A percentile compares a stretch with the other conserved stretches of the same genome.
Conservation (phyloP, 2,329 filamentous ascomycete species). For the Daldinia sp. region DNA sequence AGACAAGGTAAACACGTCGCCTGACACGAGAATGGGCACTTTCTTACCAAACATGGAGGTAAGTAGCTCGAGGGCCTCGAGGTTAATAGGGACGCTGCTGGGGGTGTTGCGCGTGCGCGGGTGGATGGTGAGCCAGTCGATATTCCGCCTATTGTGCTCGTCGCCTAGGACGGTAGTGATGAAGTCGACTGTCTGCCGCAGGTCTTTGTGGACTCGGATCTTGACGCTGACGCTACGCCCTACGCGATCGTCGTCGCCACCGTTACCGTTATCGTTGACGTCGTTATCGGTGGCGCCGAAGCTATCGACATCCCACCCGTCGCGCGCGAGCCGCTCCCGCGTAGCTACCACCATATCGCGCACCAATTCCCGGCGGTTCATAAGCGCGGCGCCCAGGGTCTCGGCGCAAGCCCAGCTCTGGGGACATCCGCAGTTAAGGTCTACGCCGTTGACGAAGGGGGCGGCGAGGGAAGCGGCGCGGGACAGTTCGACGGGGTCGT, state of each 20-base stretch:
- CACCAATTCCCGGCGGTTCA: slow-evolving; percentile 74
- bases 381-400: slow-evolving; percentile 75
- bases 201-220: slow-evolving; percentile 75
- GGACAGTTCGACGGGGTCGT: slow-evolving; percentile 70
- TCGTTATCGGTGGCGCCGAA: background rate
- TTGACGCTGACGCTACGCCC: slow-evolving; percentile 76
- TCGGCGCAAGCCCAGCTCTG: slow-evolving; percentile 79
- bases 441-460: slow-evolving; percentile 72
- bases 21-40: slow-evolving; percentile 76
- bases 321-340: slow-evolving; percentile 61
- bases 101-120: slow-evolving; percentile 72
- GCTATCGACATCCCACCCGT: slow-evolving; percentile 65
- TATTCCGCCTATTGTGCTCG: slow-evolving; percentile 59
- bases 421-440: slow-evolving; percentile 80
- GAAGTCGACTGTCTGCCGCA: slow-evolving; percentile 71
- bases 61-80: slow-evolving; percentile 70
- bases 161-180: slow-evolving; percentile 71
- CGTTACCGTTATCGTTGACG: slow-evolving; percentile 1
- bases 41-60: slow-evolving; percentile 63
- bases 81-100: slow-evolving; percentile 70
- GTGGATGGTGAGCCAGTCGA: slow-evolving; percentile 79
- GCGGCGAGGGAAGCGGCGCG: slow-evolving; percentile 72
- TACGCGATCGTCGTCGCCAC: slow-evolving; percentile 50
- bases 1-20: slow-evolving; percentile 72
- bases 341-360: slow-evolving; percentile 72